Base-by-base conservation (phyloP, 2,329 filamentous ascomycete genomes). In the Aureobasidium musti region DNA sequence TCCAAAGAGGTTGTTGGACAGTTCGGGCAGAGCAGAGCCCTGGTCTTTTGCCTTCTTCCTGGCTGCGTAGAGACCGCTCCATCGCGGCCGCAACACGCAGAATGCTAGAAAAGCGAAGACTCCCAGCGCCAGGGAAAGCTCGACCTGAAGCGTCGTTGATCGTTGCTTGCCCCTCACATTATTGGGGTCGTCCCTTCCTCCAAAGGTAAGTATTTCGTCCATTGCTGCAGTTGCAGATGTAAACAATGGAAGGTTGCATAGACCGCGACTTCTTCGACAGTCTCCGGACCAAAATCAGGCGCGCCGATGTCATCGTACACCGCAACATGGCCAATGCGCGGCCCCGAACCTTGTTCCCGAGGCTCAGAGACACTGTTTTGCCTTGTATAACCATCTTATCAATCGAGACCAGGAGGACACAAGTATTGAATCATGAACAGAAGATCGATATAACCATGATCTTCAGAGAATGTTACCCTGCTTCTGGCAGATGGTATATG, bases 51-150 rank as follows among this genome's bases (percentile, higher is more conserved):
- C 88, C 73, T 89, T 88, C 79, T 93, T 95, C 67, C 95, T 87
- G 54, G 95, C 95, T 37, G 92, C 89, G 77, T 98, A 99, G 1
- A 99, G 84, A 26, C 88, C 85, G 57, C 91, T 90, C 95, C 95
- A 99, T 87, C 92, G 88, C 70, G 93, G 92, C 57, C 95, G 89
- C 30, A 99, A 82, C 80, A 91, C 87, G 75, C 91, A 95, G 72
- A 96, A 96, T 23, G 86, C 82, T 37, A 92, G 69, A 73, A 95
- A 91, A 37, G 91, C 90, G 6, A 84, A 82, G 50, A 89, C 70
- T 37, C 91, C 92, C 41, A 96, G 81, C 5, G 84, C 79, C 49
- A 91, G 75, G 8, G 91, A 94, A 72, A 96, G 82, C 67, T 87
- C 83, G 61, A 92, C 84, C 79, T 96, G 91, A 60, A 84, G 80